phyloP scores from a whole-genome alignment of 2,329 filamentous ascomycete species.

The Cytospora piceae region DNA sequence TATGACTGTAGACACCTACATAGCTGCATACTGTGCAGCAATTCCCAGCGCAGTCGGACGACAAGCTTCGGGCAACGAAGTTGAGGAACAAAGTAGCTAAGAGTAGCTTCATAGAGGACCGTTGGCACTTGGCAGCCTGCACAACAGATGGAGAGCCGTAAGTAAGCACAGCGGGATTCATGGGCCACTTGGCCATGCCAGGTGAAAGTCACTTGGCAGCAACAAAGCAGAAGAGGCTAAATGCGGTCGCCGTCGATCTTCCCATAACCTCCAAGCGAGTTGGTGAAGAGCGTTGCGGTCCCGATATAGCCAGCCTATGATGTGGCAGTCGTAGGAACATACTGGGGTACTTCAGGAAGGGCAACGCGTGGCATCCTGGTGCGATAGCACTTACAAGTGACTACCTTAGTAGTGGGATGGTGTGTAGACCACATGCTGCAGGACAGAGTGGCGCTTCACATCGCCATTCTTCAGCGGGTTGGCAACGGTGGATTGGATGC shows the following conservation, averaged over 20 bases:
- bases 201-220: background rate
- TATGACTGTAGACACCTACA: background rate
- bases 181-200: background rate
- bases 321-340: background rate
- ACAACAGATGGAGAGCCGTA: background rate
- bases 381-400: conserved; percentile 6
- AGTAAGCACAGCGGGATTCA: background rate
- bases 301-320: background rate
- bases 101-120: background rate
- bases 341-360: background rate
- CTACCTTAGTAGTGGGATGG: background rate
- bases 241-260: background rate
- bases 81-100: background rate
- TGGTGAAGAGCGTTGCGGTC: background rate
- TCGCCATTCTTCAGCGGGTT: background rate
- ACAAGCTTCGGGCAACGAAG: background rate
- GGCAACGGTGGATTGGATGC: conserved; percentile 2
- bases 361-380: background rate
- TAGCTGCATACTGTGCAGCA: background rate
- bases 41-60: background rate
- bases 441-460: background rate
- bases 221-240: background rate
- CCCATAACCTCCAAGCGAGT: background rate
- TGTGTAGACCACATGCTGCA: conserved; percentile 18
- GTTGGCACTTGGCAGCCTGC: background rate